Evolutionary conservation across 805 yeast species (phyloP), one percentile per base, ranked within the genome.

Genomic region (Hanseniaspora lachancei): DNA sequence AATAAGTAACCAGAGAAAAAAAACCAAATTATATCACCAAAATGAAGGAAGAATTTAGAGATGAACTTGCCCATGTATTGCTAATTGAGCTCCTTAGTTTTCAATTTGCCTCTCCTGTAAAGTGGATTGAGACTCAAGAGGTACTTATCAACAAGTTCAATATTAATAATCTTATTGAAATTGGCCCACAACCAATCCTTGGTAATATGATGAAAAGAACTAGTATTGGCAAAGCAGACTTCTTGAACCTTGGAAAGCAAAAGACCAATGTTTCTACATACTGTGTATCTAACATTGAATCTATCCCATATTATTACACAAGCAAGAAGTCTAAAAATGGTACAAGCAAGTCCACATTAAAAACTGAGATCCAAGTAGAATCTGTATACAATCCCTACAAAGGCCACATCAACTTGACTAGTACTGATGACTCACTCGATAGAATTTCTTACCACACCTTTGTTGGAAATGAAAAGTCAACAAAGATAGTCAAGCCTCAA

Each of bases 61-160:
- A 86, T 71, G 91, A 87, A 66, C 79, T 87, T 60, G 86, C 95
- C 58, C 95, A 86, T 68, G 80, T 82, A 60, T 77, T 87, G 60
- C 76, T 87, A 66, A 84, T 91, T 23, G 95, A 87, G 74, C 79
- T 87, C 62, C 77, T 87, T 69, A 95, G 95, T 54, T 87, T 84
- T 72, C 95, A 87, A 70, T 87, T 87, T 69, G 95, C 95, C 35
- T 86, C 95, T 58, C 95, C 95, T 41, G 95, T 87, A 58, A 78
- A 95, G 73, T 87, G 95, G 95, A 87, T 87, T 67, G 95, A 87
- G 67, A 87, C 95, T 60, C 96, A 87, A 70, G 95, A 87, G 72
- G 95, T 86, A 53, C 79, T 87, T 64, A 75, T 87, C 68, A 80
- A 82, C 66, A 85, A 84, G 60, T 81, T 76, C 76, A 82, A 85